Evolutionary conservation across 169 alveolate genomes (phyloP).

Genomic region (Plasmodium relictum): DNA sequence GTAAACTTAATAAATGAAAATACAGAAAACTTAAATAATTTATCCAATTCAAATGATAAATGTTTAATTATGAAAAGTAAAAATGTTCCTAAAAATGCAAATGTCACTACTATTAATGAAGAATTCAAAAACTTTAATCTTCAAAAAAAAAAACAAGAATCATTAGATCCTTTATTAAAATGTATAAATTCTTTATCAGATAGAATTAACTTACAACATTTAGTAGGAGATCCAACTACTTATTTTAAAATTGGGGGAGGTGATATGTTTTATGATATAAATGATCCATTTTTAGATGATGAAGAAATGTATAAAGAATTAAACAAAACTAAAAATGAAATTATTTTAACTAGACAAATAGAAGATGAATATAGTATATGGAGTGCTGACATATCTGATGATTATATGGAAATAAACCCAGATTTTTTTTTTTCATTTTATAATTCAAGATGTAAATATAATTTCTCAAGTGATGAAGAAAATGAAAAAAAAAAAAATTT

Average conservation of each 20-base stretch:
- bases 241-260: conserved; percentile 87
- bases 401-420: conserved; percentile 63
- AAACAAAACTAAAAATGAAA: conserved; percentile 79
- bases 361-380: conserved; percentile 85
- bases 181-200: conserved; percentile 87
- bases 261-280: conserved; percentile 87
- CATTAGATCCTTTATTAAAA: conserved; percentile 83
- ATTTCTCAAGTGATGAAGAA: conserved; percentile 37
- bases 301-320: conserved; percentile 83
- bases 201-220: conserved; percentile 84
- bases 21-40: not conserved
- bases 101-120: conserved; percentile 17
- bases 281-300: conserved; percentile 88
- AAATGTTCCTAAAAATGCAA: conserved; percentile 5
- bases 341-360: conserved; percentile 80
- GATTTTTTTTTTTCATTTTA: conserved; percentile 58
- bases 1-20: conserved; percentile 17
- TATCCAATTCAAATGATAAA: conserved; percentile 26
- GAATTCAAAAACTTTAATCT: conserved; percentile 78
- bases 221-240: conserved; percentile 86
- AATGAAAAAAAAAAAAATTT: not conserved
- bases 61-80: conserved; percentile 15
- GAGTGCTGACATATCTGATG: conserved; percentile 85
- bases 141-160: conserved; percentile 83
- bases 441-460: conserved; percentile 64